Percentiles rank a stretch among this genome's conserved stretches.
Conservation (phyloP, 1,284 basidiomycete species). For the Farysia itapuensis region DNA sequence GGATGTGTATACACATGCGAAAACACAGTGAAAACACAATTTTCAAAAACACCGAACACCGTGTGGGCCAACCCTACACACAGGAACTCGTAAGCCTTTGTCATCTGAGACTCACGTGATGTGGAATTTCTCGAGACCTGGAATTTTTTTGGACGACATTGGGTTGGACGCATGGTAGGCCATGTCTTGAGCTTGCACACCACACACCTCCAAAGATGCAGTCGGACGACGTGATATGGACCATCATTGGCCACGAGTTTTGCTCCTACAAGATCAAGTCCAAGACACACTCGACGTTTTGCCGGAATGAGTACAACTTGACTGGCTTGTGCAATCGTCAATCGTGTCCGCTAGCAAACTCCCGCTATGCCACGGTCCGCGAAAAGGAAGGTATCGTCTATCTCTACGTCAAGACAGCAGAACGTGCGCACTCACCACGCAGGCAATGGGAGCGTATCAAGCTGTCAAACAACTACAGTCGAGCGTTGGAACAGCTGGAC, state of each 20-base stretch:
- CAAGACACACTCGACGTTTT: conserved; percentile 71
- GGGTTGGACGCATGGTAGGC: no score
- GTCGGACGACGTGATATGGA: conserved; percentile 59
- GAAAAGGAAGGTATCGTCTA: conserved; percentile 92
- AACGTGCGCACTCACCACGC: conserved; percentile 90
- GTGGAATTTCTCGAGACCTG: no score
- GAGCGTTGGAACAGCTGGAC: conserved; percentile 80
- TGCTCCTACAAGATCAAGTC: conserved; percentile 60
- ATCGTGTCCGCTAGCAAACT: conserved; percentile 95
- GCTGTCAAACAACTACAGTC: conserved; percentile 89
- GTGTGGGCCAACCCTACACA: no score
- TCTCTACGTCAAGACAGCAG: conserved; percentile 97
- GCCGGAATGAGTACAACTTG: conserved; percentile 97
- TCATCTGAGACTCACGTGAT: no score
- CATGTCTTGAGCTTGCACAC: no score
- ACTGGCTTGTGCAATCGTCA: conserved; percentile 96
- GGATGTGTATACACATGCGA: no score
- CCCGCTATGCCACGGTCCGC: conserved; percentile 91
- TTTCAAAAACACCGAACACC: no score
- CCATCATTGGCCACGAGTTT: conserved; percentile 55
- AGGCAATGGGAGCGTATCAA: conserved; percentile 97
- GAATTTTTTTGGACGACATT: no score
- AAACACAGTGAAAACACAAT: no score
- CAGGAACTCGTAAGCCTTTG: no score
- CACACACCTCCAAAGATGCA: no score